A percentile compares a stretch with the other conserved stretches of the same genome.
phyloP scores from a whole-genome alignment of 2,329 filamentous ascomycete genomes.

The Verticillium longisporum region DNA sequence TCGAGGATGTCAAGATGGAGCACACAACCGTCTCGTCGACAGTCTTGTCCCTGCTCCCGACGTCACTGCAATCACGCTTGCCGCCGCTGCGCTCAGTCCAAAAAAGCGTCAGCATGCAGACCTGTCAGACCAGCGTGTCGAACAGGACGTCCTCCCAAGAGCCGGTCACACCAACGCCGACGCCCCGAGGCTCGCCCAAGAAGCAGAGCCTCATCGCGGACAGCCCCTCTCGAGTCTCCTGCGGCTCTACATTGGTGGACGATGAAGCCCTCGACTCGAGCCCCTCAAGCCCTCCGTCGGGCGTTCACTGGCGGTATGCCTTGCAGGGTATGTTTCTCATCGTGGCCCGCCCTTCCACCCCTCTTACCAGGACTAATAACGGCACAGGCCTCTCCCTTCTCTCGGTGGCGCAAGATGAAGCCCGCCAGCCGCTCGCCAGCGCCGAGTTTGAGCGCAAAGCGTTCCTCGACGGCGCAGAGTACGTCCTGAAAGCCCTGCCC shows the following conservation, averaged over 20 bases:
- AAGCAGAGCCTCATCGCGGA: background rate
- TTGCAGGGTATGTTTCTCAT: constrained; percentile 22
- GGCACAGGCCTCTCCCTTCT: constrained; percentile 10
- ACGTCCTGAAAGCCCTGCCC: constrained; percentile 58
- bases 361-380: too few relatives aligned
- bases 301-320: constrained; percentile 24
- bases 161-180: background rate
- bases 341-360: too few relatives aligned
- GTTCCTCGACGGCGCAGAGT: constrained; percentile 57
- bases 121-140: constrained; percentile 5
- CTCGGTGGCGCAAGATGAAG: constrained; percentile 7
- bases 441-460: constrained; percentile 44
- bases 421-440: constrained; percentile 3
- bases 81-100: constrained; percentile 43
- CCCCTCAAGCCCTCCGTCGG: constrained; percentile 18
- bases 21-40: constrained; percentile 32
- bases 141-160: constrained; percentile 4
- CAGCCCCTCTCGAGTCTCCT: background rate
- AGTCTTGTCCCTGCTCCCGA: constrained; percentile 47
- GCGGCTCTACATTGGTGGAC: background rate
- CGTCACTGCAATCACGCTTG: constrained; percentile 42
- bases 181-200: background rate
- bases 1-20: constrained; percentile 22
- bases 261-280: background rate
- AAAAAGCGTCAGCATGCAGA: constrained; percentile 23